Base-by-base conservation (phyloP, 768 basidiomycete genomes). In the Podaxis sp. region DNA sequence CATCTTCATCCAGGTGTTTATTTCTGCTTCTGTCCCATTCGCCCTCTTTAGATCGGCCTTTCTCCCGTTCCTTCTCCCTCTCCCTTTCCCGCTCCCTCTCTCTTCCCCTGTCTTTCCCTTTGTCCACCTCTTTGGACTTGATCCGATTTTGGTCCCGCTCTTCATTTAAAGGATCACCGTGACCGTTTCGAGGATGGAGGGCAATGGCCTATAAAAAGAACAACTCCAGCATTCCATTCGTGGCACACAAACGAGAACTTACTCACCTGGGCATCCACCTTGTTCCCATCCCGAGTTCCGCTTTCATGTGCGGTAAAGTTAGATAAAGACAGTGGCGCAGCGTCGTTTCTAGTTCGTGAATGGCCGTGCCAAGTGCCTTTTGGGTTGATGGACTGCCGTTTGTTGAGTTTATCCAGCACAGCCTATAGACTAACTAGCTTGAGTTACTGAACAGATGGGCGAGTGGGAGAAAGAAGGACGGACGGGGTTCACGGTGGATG, bases 21-120 rank as follows among this genome's bases (percentile, higher is more conserved):
- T 65, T 37, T 40, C 55, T 38, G 4, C 61, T 56, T 17, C 65
- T 53, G 33, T 66, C 60, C 37, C 66, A 56, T 20, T 65, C 52
- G 37, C 64, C 55, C 56, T 24, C 22, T 26, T 46, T 40, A 7
- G 5, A 17, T 22, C 6, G 20, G 10, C 46, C 22, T 22, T 48
- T 33, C 33, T 20, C 58, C n/a, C 28, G 26, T 8, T 58, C 58
- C 20, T 40, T 52, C 20, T 41, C 49, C 33, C 37, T 58, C 4
- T 57, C 55, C 4, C 44, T 37, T 7, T 30, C 33, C 7, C 44
- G 17, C 17, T 51, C 49, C 22, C 30, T 38, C 30, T 41, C 26
- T 26, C 22, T 30, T 24, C n/a, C 41, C 26, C 48, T 36, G 33
- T 44, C 41, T 44, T 44, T 44, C 41, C 15, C n/a, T 44, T 20